These are phyloP conservation scores for Calycina marina DNA, from an alignment of 2,329 filamentous ascomycete species.

Conservation along the genomic window DNA sequence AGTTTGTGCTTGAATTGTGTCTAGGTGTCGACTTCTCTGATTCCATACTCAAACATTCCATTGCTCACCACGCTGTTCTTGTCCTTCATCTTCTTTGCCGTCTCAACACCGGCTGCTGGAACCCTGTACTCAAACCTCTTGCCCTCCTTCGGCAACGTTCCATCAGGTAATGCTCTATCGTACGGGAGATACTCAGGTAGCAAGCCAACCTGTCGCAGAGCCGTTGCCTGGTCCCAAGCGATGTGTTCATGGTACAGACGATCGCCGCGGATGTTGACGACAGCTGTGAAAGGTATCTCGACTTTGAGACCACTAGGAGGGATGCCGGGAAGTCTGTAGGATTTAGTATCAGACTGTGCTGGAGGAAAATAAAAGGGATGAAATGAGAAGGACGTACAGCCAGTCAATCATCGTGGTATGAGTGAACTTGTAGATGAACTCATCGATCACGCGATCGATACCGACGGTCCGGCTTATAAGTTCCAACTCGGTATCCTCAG, in stretches of 20 bases:
- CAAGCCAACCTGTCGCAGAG: conserved; percentile 45
- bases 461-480: conserved; percentile 59
- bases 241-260: conserved; percentile 59
- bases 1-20: neutral
- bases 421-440: conserved; percentile 52
- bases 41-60: conserved; percentile 28
- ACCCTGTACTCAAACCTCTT: conserved; percentile 38
- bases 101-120: conserved; percentile 44
- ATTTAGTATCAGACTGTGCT: neutral
- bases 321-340: conserved; percentile 37
- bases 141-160: conserved; percentile 19
- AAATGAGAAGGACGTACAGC: conserved; percentile 36
- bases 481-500: conserved; percentile 50
- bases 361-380: neutral
- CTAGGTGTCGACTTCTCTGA: conserved; percentile 21
- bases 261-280: conserved; percentile 55
- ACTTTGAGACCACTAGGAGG: conserved; percentile 39
- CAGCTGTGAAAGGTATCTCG: conserved; percentile 46
- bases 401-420: conserved; percentile 51
- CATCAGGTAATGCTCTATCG: conserved; percentile 32
- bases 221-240: conserved; percentile 52
- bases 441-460: conserved; percentile 56
- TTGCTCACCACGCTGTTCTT: conserved; percentile 39
- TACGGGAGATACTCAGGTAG: conserved; percentile 25
- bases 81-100: conserved; percentile 32